Conservation (phyloP, 1,139 yeast species). For the Pichia sp. region DNA sequence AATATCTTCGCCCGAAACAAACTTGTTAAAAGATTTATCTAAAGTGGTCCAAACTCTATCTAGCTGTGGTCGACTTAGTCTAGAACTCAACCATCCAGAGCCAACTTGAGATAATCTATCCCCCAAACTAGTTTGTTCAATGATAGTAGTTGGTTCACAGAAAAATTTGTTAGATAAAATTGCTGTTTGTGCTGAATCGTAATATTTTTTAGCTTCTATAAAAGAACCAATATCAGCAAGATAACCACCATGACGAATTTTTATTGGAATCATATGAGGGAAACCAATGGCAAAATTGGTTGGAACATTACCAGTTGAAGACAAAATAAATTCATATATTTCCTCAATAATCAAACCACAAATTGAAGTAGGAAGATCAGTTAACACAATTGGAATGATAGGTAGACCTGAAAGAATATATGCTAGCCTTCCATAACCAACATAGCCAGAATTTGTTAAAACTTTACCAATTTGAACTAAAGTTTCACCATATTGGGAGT, state of each 20-base stretch:
- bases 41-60: slow-evolving; percentile 86
- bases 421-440: slow-evolving; percentile 20
- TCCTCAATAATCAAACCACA: slow-evolving; percentile 55
- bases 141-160: slow-evolving; percentile 33
- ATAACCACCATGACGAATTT: slow-evolving; percentile 55
- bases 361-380: slow-evolving; percentile 30
- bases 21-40: slow-evolving; percentile 71
- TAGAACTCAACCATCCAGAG: slow-evolving; percentile 28
- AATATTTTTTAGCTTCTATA: slow-evolving; percentile 52
- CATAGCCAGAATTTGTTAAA: slow-evolving; percentile 35
- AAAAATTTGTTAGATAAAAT: slow-evolving; percentile 41
- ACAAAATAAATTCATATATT: slow-evolving; percentile 57
- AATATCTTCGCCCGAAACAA: slow-evolving; percentile 81
- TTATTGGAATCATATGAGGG: slow-evolving; percentile 51
- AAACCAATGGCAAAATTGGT: slow-evolving; percentile 33
- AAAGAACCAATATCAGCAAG: slow-evolving; percentile 58
- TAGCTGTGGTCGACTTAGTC: slow-evolving; percentile 58
- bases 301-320: slow-evolving; percentile 28
- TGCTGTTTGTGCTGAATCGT: slow-evolving; percentile 41
- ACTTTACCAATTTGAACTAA: slow-evolving; percentile 51
- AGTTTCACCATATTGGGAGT: slow-evolving; percentile 36
- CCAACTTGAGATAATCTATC: slow-evolving; percentile 44
- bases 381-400: slow-evolving; percentile 22
- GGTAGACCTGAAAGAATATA: slow-evolving; percentile 28
- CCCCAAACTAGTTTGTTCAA: slow-evolving; percentile 37